phyloP scores from a whole-genome alignment of 345 rosid species.

The Arabis alpina region DNA sequence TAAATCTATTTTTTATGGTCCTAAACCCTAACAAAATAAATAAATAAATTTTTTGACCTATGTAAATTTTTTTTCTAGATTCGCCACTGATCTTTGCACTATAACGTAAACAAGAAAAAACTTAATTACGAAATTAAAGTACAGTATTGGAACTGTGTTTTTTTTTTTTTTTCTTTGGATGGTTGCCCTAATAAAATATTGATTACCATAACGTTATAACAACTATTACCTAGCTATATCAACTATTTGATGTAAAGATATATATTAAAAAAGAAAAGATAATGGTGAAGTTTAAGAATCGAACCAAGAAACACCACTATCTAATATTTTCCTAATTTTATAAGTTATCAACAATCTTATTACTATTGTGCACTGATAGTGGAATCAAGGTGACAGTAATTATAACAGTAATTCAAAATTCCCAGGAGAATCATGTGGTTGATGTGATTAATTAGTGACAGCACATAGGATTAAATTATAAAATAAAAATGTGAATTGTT shows the following conservation, averaged over 20 bases:
- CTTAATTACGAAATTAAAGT: no score
- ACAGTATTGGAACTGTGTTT: background rate
- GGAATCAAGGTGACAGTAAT: constrained; percentile 31
- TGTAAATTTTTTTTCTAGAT: no score
- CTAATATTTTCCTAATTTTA: background rate
- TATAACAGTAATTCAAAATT: constrained; percentile 6
- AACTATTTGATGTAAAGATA: background rate
- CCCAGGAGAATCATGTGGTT: constrained; percentile 6
- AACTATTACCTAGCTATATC: background rate
- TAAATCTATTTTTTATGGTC: no score
- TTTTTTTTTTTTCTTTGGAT: background rate
- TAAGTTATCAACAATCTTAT: constrained; percentile 10
- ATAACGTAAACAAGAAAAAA: background rate
- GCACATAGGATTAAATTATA: constrained; percentile 8
- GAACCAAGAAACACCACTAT: background rate
- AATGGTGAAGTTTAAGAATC: background rate
- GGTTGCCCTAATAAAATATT: background rate
- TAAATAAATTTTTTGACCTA: no score
- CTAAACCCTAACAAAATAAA: no score
- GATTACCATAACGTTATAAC: constrained; percentile 6
- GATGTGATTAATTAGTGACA: constrained; percentile 28
- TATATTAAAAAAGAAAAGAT: background rate
- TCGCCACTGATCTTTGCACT: background rate
- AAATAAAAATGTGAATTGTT: background rate
- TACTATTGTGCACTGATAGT: constrained; percentile 18